Evolutionary conservation across 768 basidiomycete genomes (phyloP), one percentile per base, ranked within the genome.

Genomic region (Tylopilus vinaceipallidus): DNA sequence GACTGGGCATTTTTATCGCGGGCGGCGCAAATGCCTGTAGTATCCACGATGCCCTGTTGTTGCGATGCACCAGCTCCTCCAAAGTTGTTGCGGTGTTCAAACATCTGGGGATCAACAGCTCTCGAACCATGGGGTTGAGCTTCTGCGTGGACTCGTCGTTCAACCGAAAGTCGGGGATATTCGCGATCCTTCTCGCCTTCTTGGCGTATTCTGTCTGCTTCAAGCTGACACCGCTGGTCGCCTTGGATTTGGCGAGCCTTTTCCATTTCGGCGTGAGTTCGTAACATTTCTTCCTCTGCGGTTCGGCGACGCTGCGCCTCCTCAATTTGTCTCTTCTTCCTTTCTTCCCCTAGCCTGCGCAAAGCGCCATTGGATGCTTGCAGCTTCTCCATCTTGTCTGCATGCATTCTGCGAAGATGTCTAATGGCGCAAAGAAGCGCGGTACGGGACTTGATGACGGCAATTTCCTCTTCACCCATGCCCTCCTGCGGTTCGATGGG

Each of bases 41-140:
- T 58, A 39, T 71, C 65, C 8, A 59, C 38, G 37, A 47, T 65
- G 10, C 59, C 61, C 27, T 60, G 70, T 35, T 58, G 63, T 51
- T 71, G 71, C 14, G 19, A 45, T 7, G 47, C 23, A 23, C 16
- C 16, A 14, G 27, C 33, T 19, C 39, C 45, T 42, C 42, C 38
- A 2, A 41, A 14, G 43, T 30, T 39, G 12, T 16, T 42, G 23
- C n/a, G 26, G 20, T 54, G 38, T 24, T 42, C 44, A 10, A 23
- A n/a, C 24, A 22, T 46, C 30, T 46, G 56, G 14, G n/a, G 26
- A 22, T 23, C 29, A 9, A 24, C 22, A n/a, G 29, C 26, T 38
- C 42, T 36, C 34, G 14, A 32, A 38, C 22, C 39, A 16, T 42
- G 45, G 17, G 23, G 36, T 27, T 47, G 54, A 49, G 42, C 46